Percentiles rank a stretch among this genome's conserved stretches.
Conservation (phyloP, 352 stramenopile species). For the Pythium guiyangense region DNA sequence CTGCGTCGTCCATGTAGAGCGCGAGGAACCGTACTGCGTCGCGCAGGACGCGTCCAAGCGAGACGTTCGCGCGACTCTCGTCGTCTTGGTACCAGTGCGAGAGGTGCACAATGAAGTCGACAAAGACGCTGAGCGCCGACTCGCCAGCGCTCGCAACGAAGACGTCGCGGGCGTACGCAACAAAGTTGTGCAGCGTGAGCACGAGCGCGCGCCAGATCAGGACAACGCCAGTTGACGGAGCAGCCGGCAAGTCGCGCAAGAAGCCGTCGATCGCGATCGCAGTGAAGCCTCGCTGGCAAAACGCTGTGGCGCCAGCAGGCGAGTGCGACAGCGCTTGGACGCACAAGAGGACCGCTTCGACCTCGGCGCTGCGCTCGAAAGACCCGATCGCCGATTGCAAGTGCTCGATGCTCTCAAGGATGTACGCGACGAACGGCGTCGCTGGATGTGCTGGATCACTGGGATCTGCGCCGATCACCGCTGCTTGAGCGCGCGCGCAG, state of each 20-base stretch:
- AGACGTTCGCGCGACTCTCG: background rate
- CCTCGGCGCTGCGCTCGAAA: conserved; percentile 1
- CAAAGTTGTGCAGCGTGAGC: conserved; percentile 3
- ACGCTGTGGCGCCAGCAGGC: conserved; percentile 3
- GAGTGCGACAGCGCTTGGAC: conserved; percentile 16
- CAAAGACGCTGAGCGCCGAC: background rate
- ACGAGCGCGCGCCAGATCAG: conserved; percentile 11
- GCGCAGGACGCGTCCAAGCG: conserved; percentile 7
- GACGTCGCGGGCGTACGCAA: background rate
- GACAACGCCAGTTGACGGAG: background rate
- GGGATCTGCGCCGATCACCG: background rate
- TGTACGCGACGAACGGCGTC: conserved; percentile 4
- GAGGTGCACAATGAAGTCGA: conserved; percentile 6
- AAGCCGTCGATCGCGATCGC: conserved; percentile 2
- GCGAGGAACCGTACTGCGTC: conserved; percentile 9
- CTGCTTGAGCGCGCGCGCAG: conserved; percentile 3
- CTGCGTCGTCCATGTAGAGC: conserved; percentile 1
- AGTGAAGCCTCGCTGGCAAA: conserved; percentile 10
- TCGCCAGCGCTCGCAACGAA: conserved; percentile 1
- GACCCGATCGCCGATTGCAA: background rate
- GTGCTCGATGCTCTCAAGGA: conserved; percentile 6
- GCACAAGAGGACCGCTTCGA: conserved; percentile 14
- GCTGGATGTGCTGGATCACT: background rate
- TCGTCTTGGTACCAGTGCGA: conserved; percentile 7
- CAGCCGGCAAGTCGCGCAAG: conserved; percentile 1